Base-by-base conservation (phyloP, 2,329 filamentous ascomycete species). In the Aspergillus cejpii region DNA sequence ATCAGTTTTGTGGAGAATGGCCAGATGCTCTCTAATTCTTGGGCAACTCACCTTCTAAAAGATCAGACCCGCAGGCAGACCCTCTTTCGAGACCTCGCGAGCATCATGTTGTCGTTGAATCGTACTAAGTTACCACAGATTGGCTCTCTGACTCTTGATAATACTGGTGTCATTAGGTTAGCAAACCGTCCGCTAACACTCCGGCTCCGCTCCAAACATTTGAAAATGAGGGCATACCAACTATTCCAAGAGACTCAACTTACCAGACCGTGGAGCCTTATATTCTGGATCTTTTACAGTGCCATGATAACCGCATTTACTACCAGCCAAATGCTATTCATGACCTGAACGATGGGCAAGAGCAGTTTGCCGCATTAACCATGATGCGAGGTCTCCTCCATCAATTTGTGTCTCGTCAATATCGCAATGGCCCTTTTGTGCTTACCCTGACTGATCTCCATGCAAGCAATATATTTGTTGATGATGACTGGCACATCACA, bases 371-470 rank as follows among this genome's bases (percentile, higher is more conserved):
- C 37, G 58, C 46, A 49, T 52, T 51, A 52, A 55, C 47, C 53
- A 65, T 44, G 50, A 60, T 48, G 59, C 60, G 40, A 59, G 62
- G 45, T 33, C 55, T 38, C 29, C 49, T 34, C 40, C 51, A n/a
- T 56, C 64, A 47, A 31, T 61, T 40, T 60, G 59, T 52, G 20
- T 55, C 31, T 11, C 49, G 52, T 8, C 56, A 64, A 54, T 53
- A 66, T 20, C 55, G 60, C 11, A 44, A 58, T 20, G 66, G 66
- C 1, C 65, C 65, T 0, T 72, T 68, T 46, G 45, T 63, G 24
- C 54, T 63, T 27, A 54, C 40, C 1, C 57, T 72, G 8, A 70
- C 66, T 7, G 69, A 73, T 47, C 51, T 73, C 8, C 64, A 72
- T 44, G 53, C 54, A 37, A 65, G 63, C 42, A 72, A 73, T 40